These are phyloP conservation scores for Aspergillus ruber DNA, from an alignment of 2,329 filamentous ascomycete species.

Conservation along the genomic window DNA sequence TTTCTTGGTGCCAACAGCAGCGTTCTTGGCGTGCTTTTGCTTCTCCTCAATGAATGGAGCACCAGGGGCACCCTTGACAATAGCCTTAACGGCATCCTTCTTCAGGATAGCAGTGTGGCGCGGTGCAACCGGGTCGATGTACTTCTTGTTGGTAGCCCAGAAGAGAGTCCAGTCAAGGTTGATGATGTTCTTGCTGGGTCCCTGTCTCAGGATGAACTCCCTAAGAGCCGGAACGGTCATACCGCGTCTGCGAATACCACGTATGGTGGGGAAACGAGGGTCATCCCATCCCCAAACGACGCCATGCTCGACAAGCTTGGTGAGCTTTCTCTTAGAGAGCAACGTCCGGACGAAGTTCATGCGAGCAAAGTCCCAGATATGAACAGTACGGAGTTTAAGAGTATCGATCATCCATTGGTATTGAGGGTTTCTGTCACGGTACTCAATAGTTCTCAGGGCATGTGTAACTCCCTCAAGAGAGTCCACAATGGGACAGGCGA, in stretches of 20 bases:
- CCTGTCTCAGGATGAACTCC: slow-evolving; percentile 48
- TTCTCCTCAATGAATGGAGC: slow-evolving; percentile 64
- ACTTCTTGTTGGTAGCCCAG: slow-evolving; percentile 65
- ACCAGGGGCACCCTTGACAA: slow-evolving; percentile 59
- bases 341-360: slow-evolving; percentile 48
- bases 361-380: slow-evolving; percentile 48
- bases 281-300: slow-evolving; percentile 48
- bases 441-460: slow-evolving; percentile 59
- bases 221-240: slow-evolving; percentile 44
- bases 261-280: slow-evolving; percentile 46
- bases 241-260: slow-evolving; percentile 44
- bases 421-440: slow-evolving; percentile 47
- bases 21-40: slow-evolving; percentile 85
- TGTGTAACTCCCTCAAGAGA: slow-evolving; percentile 59
- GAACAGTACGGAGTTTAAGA: slow-evolving; percentile 40
- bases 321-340: slow-evolving; percentile 47
- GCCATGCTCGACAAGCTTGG: slow-evolving; percentile 44
- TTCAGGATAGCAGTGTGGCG: slow-evolving; percentile 67
- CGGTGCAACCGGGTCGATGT: slow-evolving; percentile 69
- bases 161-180: slow-evolving; percentile 46
- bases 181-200: slow-evolving; percentile 43
- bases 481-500: slow-evolving; percentile 59
- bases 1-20: slow-evolving; percentile 75
- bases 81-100: slow-evolving; percentile 65
- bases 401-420: slow-evolving; percentile 48